Conservation (phyloP, 2,329 filamentous ascomycete genomes). For the Fusarium cicatricum region DNA sequence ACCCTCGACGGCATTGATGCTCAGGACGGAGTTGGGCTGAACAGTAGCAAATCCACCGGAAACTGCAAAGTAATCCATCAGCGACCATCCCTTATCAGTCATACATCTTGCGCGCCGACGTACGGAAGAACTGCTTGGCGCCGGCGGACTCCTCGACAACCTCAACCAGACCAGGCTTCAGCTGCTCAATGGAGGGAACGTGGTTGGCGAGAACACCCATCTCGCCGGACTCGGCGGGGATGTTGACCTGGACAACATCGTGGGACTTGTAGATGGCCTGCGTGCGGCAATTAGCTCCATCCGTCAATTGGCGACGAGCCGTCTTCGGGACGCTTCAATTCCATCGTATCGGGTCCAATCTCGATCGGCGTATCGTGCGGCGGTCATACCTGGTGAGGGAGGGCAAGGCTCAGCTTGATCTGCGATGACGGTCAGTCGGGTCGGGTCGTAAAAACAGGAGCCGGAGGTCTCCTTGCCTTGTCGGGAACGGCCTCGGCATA, state of each 20-base stretch:
- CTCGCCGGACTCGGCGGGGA: conserved; percentile 96
- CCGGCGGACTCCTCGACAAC: conserved; percentile 90
- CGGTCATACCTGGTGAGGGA: conserved; percentile 93
- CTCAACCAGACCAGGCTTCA: conserved; percentile 96
- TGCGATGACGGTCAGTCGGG: conserved; percentile 48
- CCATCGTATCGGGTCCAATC: conserved; percentile 37
- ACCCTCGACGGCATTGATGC: conserved; percentile 98
- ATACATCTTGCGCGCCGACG: conserved; percentile 51
- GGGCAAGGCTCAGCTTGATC: conserved; percentile 97
- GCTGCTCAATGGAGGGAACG: conserved; percentile 98
- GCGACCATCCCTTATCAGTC: conserved; percentile 14
- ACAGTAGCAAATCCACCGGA: conserved; percentile 97
- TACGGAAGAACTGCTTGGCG: conserved; percentile 98
- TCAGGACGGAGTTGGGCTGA: conserved; percentile 92
- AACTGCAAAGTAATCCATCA: conserved; percentile 62
- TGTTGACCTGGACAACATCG: conserved; percentile 93
- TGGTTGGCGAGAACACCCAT: conserved; percentile 99
- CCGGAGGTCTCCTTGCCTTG: conserved; percentile 65
- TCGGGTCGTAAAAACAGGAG: conserved; percentile 34
- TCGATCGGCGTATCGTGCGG: conserved; percentile 29
- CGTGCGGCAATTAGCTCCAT: conserved; percentile 61
- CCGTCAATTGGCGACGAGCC: conserved; percentile 40
- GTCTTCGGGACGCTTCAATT: conserved; percentile 40
- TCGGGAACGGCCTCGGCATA: conserved; percentile 90
- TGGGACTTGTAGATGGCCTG: conserved; percentile 76